Conservation (phyloP, 1,284 basidiomycete genomes). For the Ustilago curta region DNA sequence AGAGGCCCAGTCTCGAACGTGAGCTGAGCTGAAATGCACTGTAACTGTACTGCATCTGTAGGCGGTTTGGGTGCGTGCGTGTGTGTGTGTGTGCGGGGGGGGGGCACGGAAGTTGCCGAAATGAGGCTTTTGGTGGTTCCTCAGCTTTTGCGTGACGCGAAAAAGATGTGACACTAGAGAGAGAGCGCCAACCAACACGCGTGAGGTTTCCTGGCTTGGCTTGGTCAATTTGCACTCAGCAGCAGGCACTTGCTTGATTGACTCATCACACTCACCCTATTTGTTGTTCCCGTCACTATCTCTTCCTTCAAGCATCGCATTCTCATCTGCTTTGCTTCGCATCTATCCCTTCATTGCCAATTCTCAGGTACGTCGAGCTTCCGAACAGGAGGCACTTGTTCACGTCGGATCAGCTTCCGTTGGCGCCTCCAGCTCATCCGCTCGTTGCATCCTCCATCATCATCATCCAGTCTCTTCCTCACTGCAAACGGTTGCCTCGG, state of each 20-base stretch:
- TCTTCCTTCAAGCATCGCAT: constrained; percentile 6
- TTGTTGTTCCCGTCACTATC: neutral
- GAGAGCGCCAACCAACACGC: constrained; percentile 8
- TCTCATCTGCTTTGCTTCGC: neutral
- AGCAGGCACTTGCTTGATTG: neutral
- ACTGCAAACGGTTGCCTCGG: neutral
- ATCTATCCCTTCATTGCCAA: neutral
- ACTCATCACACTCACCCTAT: neutral
- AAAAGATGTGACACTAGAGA: constrained; percentile 25
- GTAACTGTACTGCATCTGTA: neutral
- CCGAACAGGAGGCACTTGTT: neutral
- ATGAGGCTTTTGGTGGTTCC: constrained; percentile 2
- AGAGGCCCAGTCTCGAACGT: neutral
- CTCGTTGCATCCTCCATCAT: neutral
- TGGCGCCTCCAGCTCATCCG: constrained; percentile 6
- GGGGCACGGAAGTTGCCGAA: neutral
- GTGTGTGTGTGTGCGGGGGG: neutral
- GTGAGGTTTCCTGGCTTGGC: neutral
- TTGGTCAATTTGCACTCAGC: neutral
- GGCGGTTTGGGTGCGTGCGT: too few relatives aligned
- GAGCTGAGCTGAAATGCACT: too few relatives aligned
- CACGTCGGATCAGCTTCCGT: neutral
- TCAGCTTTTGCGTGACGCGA: constrained; percentile 26
- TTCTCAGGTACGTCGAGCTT: neutral
- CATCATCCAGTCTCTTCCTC: too few relatives aligned